These are phyloP conservation scores for Colletotrichum siamense DNA, from an alignment of 2,329 filamentous ascomycete genomes.

Conservation along the genomic window DNA sequence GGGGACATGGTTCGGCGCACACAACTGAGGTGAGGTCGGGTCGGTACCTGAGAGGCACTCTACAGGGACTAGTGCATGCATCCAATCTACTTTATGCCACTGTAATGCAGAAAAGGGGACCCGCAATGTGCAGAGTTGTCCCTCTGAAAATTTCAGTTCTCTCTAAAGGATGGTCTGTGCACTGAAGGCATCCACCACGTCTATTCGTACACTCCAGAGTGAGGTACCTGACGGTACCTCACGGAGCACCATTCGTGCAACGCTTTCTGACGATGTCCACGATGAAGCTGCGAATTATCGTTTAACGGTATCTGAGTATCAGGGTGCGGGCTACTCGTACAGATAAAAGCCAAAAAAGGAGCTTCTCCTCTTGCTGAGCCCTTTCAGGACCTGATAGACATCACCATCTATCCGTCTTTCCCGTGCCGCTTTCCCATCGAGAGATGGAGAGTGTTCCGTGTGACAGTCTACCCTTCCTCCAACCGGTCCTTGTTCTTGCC, in stretches of 20 bases:
- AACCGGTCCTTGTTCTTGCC: background rate
- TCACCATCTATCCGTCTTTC: background rate
- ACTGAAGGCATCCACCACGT: background rate
- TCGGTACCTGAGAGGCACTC: background rate
- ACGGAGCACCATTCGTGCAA: background rate
- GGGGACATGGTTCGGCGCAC: background rate
- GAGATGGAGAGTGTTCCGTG: background rate
- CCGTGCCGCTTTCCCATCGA: background rate
- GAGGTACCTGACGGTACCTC: background rate
- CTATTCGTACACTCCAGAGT: background rate
- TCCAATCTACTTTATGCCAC: slow-evolving; percentile 10
- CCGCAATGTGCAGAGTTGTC: background rate
- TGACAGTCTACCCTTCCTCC: background rate
- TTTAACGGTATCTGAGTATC: background rate
- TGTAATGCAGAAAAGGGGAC: background rate
- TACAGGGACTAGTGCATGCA: background rate
- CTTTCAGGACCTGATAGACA: background rate
- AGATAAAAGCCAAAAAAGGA: background rate
- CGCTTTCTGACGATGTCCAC: background rate
- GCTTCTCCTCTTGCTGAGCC: background rate
- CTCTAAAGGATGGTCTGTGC: background rate
- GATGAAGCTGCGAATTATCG: background rate
- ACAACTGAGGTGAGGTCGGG: background rate
- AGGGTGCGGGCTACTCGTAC: background rate
- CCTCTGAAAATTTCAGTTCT: background rate